These are phyloP conservation scores for Myxozyma neotropica DNA, from an alignment of 805 yeast genomes.

Conservation along the genomic window DNA sequence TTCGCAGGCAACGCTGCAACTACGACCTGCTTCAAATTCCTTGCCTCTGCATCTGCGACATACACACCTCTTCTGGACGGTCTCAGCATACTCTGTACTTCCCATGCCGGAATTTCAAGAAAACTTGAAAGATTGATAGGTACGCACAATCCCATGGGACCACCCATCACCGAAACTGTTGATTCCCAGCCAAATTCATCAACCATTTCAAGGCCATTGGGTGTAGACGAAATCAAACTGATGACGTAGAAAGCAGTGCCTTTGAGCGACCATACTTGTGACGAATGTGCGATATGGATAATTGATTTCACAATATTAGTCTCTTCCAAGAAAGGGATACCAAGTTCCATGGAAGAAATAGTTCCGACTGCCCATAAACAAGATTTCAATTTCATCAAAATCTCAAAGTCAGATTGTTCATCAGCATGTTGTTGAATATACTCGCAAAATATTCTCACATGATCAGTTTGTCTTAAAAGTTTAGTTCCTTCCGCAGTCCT, in stretches of 20 bases:
- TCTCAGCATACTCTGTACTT: conserved; percentile 12
- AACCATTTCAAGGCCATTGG: conserved; percentile 79
- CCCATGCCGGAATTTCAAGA: conserved; percentile 21
- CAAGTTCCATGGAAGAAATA: conserved; percentile 71
- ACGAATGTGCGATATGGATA: conserved; percentile 51
- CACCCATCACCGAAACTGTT: conserved; percentile 49
- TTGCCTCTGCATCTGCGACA: conserved; percentile 19
- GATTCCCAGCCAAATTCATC: conserved; percentile 80
- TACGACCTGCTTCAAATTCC: conserved; percentile 25
- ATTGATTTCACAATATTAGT: conserved; percentile 56
- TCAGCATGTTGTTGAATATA: conserved; percentile 37
- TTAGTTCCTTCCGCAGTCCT: conserved; percentile 79
- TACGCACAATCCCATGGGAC: conserved; percentile 41
- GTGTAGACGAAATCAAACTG: conserved; percentile 71
- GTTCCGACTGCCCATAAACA: conserved; percentile 87
- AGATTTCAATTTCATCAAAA: conserved; percentile 59
- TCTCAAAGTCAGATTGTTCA: conserved; percentile 43
- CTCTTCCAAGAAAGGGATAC: conserved; percentile 62
- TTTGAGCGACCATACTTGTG: conserved; percentile 61
- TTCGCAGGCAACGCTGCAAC: conserved; percentile 13
- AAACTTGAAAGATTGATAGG: conserved; percentile 22
- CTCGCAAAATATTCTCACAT: conserved; percentile 40
- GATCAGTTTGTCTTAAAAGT: conserved; percentile 55
- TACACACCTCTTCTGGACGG: conserved; percentile 31
- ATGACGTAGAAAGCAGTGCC: conserved; percentile 78